Evolutionary conservation across 148 eudicot species (phyloP).

Genomic region (Talinum fruticosum): DNA sequence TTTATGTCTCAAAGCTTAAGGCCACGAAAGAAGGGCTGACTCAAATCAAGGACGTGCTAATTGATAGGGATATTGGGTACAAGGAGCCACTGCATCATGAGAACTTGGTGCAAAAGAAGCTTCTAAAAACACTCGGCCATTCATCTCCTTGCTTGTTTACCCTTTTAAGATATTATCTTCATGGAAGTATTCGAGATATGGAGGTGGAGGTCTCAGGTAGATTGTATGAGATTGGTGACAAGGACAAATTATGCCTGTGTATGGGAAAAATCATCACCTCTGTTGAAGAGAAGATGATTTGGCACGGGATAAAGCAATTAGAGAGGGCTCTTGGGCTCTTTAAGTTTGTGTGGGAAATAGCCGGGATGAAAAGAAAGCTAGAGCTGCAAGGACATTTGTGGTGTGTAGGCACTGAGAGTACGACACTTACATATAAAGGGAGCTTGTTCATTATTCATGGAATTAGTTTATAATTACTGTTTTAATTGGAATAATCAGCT

Average conservation of each 20-base stretch:
- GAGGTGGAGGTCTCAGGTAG: slow-evolving; percentile 75
- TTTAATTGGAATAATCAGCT: too few species aligned
- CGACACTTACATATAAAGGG: slow-evolving; percentile 54
- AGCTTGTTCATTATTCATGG: slow-evolving; percentile 60
- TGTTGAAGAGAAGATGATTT: slow-evolving; percentile 51
- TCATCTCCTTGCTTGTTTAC: slow-evolving; percentile 81
- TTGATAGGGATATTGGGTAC: slow-evolving; percentile 71
- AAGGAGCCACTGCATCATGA: slow-evolving; percentile 62
- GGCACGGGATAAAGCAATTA: slow-evolving; percentile 67
- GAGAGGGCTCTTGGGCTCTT: slow-evolving; percentile 66
- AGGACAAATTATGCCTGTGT: slow-evolving; percentile 48
- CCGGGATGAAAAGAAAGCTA: slow-evolving; percentile 50
- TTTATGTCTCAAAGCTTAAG: slow-evolving; percentile 62
- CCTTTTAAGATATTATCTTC: slow-evolving; percentile 69
- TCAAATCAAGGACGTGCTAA: slow-evolving; percentile 66
- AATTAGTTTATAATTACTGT: slow-evolving; percentile 28
- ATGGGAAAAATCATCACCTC: slow-evolving; percentile 80
- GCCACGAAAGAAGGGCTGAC: slow-evolving; percentile 84
- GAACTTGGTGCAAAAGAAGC: slow-evolving; percentile 71
- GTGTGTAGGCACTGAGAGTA: slow-evolving; percentile 58
- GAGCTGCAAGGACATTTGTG: slow-evolving; percentile 85
- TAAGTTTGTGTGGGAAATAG: slow-evolving; percentile 68
- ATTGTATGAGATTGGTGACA: slow-evolving; percentile 36
- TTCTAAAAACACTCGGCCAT: slow-evolving; percentile 62
- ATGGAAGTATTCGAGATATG: slow-evolving; percentile 51